A percentile compares a stretch with the other conserved stretches of the same genome.
These are phyloP conservation scores for Groenewaldozyma tartarivorans DNA, from an alignment of 805 yeast genomes.

Conservation along the genomic window DNA sequence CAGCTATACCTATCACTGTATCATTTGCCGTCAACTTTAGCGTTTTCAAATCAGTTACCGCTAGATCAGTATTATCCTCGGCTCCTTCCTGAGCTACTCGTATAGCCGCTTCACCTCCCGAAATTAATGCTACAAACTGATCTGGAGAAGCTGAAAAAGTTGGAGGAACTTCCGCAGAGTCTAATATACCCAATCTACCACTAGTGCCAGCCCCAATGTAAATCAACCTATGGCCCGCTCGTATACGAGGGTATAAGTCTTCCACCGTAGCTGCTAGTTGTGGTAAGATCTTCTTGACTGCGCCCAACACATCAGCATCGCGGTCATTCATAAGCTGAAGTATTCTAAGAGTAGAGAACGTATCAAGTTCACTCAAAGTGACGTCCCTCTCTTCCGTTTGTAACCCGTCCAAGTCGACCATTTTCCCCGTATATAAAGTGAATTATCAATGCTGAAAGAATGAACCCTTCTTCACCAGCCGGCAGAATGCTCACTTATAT, in stretches of 20 bases:
- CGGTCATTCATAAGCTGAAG: slow-evolving; percentile 17
- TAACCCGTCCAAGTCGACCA: slow-evolving; percentile 8
- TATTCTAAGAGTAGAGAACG: slow-evolving; percentile 14
- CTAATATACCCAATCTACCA: slow-evolving; percentile 21
- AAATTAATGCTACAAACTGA: slow-evolving; percentile 20
- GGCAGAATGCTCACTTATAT: too few species aligned
- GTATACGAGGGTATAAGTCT: slow-evolving; percentile 14
- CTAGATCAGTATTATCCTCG: slow-evolving; percentile 18
- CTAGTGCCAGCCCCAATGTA: slow-evolving; percentile 24
- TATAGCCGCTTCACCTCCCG: slow-evolving; percentile 23
- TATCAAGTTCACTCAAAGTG: slow-evolving; percentile 15
- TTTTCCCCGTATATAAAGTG: background rate
- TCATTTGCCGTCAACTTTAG: slow-evolving; percentile 15
- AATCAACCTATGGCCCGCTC: slow-evolving; percentile 20
- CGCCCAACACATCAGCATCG: slow-evolving; percentile 12
- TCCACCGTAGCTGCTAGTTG: slow-evolving; percentile 18
- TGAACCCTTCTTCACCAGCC: background rate
- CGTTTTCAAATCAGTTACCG: slow-evolving; percentile 15
- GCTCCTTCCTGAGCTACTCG: slow-evolving; percentile 22
- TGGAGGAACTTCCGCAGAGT: slow-evolving; percentile 23
- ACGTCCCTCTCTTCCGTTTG: slow-evolving; percentile 20
- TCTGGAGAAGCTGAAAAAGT: slow-evolving; percentile 20
- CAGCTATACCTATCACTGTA: slow-evolving; percentile 22
- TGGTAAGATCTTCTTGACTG: slow-evolving; percentile 11
- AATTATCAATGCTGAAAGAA: too few species aligned